These are phyloP conservation scores for Isochrysis galbana DNA, from an alignment of 78 protist species.

Conservation along the genomic window DNA sequence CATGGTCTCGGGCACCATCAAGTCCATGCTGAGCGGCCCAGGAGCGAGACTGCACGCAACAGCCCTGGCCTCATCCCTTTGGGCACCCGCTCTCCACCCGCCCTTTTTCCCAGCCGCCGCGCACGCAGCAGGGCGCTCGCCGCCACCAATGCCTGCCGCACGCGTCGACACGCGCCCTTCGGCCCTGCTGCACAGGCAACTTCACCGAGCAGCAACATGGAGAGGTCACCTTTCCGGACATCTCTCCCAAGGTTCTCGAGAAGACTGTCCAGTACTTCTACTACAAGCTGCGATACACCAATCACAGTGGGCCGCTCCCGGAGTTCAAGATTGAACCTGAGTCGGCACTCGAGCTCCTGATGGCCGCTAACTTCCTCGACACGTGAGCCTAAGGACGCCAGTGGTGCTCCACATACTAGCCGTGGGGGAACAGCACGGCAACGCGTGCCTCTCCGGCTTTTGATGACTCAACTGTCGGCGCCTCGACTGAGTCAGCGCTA, in stretches of 20 bases:
- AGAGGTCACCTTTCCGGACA: neutral
- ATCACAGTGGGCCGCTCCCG: constrained; percentile 70
- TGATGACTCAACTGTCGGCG: too few species aligned
- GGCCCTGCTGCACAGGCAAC: neutral
- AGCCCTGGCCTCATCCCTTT: neutral
- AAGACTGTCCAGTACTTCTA: constrained; percentile 63
- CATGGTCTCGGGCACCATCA: constrained; percentile 82
- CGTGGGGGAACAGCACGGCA: too few species aligned
- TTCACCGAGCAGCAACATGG: neutral
- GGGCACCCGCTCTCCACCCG: neutral
- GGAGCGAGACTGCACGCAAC: constrained; percentile 53
- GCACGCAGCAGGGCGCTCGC: neutral
- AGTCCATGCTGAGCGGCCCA: constrained; percentile 78
- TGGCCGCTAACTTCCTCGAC: constrained; percentile 83
- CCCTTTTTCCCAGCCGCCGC: too few species aligned
- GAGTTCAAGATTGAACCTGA: constrained; percentile 78
- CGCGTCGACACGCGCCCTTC: neutral
- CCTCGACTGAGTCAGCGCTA: too few species aligned
- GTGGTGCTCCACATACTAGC: too few species aligned
- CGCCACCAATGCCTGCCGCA: neutral
- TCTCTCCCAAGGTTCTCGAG: neutral
- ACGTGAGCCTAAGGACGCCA: too few species aligned
- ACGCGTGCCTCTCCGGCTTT: too few species aligned
- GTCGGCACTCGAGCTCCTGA: constrained; percentile 73
- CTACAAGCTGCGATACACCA: constrained; percentile 74